Evolutionary conservation across 2,329 filamentous ascomycete genomes (phyloP), one percentile per base, ranked within the genome.

Genomic region (Colletotrichum salicis): DNA sequence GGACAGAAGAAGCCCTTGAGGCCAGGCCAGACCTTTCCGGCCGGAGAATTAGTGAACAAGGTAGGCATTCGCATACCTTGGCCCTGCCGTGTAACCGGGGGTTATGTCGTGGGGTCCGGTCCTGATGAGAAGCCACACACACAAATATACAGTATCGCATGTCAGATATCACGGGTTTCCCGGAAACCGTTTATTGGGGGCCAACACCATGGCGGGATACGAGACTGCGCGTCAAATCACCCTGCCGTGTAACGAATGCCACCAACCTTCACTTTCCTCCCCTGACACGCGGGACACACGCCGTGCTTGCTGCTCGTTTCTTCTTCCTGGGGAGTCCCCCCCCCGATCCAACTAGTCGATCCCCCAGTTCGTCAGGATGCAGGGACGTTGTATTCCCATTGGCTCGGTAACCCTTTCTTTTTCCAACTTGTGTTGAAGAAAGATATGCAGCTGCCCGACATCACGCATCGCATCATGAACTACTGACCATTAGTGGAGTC

Each of bases 21-120:
- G 3, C 41, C 29, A 52, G 41, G 41, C 41, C 19, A 31, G 58
- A 10, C 41, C 41, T 55, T 31, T 37, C 31, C 58, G 15, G 31
- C 68, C 68, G 68, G 68, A 71, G 68, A 68, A 71, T 68, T 71
- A 58, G 35, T 58, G 31, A n/a, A 11, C 45, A 31, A 57, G 19
- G 12, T n/a, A 62, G 41, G 29, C 22, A 37, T 66, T 66, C 61
- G 62, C 55, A 70, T 60, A 37, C 48, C 68, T 71, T 71, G 68
- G 68, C 64, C 33, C 51, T 72, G 70, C 37, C 48, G 70, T 72
- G 70, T 72, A 72, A 72, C 70, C 37, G 19, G 67, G 27, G 19
- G 41, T 11, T 19, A 48, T 48, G n/a, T 48, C 48, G 19, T n/a
- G 29, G 24, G 24, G 41, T 48, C 24, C 45, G 45, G 45, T 22